Evolutionary conservation across 2,329 filamentous ascomycete genomes (phyloP).

Genomic region (Trichoderma sp.): DNA sequence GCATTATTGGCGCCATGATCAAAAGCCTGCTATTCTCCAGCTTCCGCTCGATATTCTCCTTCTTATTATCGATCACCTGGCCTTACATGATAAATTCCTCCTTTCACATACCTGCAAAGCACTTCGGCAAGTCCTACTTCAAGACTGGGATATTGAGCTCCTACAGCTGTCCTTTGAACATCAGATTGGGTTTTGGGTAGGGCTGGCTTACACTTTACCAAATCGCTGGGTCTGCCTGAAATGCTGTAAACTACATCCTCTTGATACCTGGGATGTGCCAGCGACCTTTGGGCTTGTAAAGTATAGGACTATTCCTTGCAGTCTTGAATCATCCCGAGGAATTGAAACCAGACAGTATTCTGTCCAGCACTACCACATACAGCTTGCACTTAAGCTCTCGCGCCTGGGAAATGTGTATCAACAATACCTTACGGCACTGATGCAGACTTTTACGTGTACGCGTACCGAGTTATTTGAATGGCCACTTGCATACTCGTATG

Average conservation of each 20-base stretch:
- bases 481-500: neutral
- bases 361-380: neutral
- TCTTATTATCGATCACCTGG: neutral
- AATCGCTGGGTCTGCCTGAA: neutral
- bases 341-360: neutral
- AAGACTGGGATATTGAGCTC: neutral
- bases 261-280: neutral
- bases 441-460: neutral
- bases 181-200: neutral
- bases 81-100: neutral
- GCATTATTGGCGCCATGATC: neutral
- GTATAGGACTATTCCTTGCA: neutral
- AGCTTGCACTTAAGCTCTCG: conserved; percentile 3
- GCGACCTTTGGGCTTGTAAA: neutral
- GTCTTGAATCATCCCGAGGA: neutral
- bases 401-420: neutral
- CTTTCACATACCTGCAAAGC: conserved; percentile 18
- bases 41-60: neutral
- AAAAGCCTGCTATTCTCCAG: neutral
- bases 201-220: neutral
- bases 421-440: neutral
- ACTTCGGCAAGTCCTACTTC: neutral
- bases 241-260: conserved; percentile 5
- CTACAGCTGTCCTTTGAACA: neutral
- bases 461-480: neutral